Evolutionary conservation across 129 eudicot species (phyloP), one percentile per base, ranked within the genome.

Genomic region (Oenanthe sinensis): DNA sequence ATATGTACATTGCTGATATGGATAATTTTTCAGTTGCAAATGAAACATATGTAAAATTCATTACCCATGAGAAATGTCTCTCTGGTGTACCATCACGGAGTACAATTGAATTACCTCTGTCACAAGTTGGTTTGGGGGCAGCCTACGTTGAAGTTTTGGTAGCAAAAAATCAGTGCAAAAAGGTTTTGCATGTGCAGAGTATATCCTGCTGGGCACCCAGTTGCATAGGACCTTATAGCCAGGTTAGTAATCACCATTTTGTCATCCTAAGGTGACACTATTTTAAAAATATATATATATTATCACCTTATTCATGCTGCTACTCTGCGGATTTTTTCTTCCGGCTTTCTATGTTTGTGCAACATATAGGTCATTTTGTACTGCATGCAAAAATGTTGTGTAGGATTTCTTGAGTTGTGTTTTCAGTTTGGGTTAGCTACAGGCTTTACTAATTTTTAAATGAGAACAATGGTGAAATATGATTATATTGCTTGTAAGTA

Each of bases 161-260:
- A 77, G 86, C 97, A 82, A 83, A 81, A 62, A 93, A 91, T 83
- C 82, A 85, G 62, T 83, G 82, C 70, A 94, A 94, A 83, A 91
- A 83, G 74, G 98, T 94, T 22, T 87, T 94, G 89, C 98, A 94
- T 76, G 97, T 94, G 58, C 98, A 94, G 68, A 94, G 98, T 83
- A 88, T 94, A 78, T 94, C 98, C 33, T 81, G 91, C 52, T 94
- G 98, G 98, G 98, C 98, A 71, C 98, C 98, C 75, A 94, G 98
- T 60, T 91, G 97, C 80, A 94, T 94, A 67, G 98, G 98, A 69
- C 98, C 97, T 39, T 94, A 94, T 83, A 94, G 98, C 72, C 98
- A 94, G 98, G 98, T 93, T 81, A 72, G 62, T 33, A 77, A 37
- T 74, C 19, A 74, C 22, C 54, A 74, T 74, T 4, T 5, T 45